Evolutionary conservation across 2,329 filamentous ascomycete genomes (phyloP).

Genomic region (Colletotrichum sp.): DNA sequence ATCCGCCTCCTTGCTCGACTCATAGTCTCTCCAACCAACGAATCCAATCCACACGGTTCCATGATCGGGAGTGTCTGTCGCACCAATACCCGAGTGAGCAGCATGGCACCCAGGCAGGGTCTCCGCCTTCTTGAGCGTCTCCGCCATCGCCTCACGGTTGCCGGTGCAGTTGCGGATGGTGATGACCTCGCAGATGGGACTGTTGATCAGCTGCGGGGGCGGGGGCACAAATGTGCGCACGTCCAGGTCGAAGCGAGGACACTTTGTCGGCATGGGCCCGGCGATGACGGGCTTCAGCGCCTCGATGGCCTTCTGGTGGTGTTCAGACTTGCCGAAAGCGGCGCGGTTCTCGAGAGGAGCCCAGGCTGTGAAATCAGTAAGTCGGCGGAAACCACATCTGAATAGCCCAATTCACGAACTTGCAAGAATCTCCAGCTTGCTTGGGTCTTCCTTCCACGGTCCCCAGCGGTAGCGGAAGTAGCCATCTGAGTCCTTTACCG

Average conservation of each 20-base stretch:
- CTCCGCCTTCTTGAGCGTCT: constrained; percentile 2
- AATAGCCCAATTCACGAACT: not conserved
- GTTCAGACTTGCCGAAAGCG: constrained; percentile 1
- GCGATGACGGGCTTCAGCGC: not conserved
- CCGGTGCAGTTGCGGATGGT: constrained; percentile 1
- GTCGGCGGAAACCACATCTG: not conserved
- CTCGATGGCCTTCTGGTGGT: constrained; percentile 10
- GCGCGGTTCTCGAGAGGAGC: not conserved
- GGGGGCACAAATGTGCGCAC: not conserved
- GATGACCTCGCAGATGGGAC: constrained; percentile 13
- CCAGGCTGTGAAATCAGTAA: not conserved
- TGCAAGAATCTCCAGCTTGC: constrained; percentile 7
- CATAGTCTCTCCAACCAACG: not conserved
- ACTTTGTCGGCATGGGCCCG: not conserved
- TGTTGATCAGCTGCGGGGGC: constrained; percentile 12
- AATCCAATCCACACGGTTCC: constrained; percentile 15
- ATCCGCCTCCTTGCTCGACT: constrained; percentile 9
- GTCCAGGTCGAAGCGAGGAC: constrained; percentile 10
- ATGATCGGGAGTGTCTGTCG: not conserved
- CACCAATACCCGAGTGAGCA: not conserved
- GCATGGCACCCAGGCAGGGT: not conserved
- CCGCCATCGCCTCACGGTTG: not conserved
- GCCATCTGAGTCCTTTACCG: constrained; percentile 1
- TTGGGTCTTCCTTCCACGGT: constrained; percentile 5
- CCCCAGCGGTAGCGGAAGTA: constrained; percentile 21